Percentiles rank a stretch among this genome's conserved stretches.
phyloP scores from a whole-genome alignment of 139 green algal genomes.

The Gonium pectorale region DNA sequence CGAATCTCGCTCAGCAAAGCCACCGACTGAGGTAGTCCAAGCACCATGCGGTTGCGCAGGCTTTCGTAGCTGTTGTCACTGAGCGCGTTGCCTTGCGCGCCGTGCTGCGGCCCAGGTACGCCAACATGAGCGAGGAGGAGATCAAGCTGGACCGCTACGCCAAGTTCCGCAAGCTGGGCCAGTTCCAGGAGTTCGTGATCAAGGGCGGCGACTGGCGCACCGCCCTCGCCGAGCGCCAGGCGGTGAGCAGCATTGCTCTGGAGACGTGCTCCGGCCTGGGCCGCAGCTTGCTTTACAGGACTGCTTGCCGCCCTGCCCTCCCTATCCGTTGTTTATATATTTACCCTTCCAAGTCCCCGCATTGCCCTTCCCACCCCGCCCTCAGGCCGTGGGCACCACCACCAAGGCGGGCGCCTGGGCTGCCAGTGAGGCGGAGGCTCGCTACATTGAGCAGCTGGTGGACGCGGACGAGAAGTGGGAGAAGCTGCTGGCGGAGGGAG shows the following conservation, averaged over 20 bases:
- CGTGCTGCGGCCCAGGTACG: slow-evolving; percentile 76
- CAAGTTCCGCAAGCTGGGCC: slow-evolving; percentile 88
- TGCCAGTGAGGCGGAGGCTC: slow-evolving; percentile 75
- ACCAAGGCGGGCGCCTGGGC: slow-evolving; percentile 87
- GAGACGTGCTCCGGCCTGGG: too few species aligned
- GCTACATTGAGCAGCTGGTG: slow-evolving; percentile 80
- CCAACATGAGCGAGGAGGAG: slow-evolving; percentile 76
- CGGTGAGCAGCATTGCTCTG: too few species aligned
- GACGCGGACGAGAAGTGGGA: slow-evolving; percentile 87
- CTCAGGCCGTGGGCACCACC: slow-evolving; percentile 66
- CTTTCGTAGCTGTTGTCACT: too few species aligned
- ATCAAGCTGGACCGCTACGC: slow-evolving; percentile 89
- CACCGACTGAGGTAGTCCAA: too few species aligned
- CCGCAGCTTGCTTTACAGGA: too few species aligned
- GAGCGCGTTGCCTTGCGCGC: too few species aligned
- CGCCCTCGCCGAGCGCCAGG: slow-evolving; percentile 60
- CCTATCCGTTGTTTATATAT: too few species aligned
- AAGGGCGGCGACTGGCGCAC: slow-evolving; percentile 74
- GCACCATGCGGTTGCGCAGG: too few species aligned
- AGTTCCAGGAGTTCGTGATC: slow-evolving; percentile 85
- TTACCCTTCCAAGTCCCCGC: too few species aligned
- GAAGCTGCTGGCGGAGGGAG: slow-evolving; percentile 66
- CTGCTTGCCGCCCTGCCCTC: too few species aligned
- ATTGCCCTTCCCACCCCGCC: too few species aligned
- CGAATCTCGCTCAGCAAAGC: too few species aligned